Conservation (phyloP, 1,284 basidiomycete species). For the Ceratobasidium sp. region DNA sequence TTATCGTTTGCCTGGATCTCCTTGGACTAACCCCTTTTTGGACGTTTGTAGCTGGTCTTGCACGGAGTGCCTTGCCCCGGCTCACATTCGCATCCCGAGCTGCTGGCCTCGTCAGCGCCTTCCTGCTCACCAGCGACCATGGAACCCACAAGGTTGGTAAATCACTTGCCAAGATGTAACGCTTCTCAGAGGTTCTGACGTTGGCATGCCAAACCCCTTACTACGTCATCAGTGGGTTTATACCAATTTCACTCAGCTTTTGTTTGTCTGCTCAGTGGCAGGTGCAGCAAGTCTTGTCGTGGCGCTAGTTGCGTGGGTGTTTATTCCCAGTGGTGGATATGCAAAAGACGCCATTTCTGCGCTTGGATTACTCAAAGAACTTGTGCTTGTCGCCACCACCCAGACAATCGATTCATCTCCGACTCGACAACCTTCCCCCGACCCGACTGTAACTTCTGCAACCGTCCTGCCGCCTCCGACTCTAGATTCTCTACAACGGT, state of each 20-base stretch:
- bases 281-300: slow-evolving; percentile 21
- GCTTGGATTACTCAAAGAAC: slow-evolving; percentile 29
- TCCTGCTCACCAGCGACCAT: slow-evolving; percentile 55
- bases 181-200: background rate
- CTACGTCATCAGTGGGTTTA: slow-evolving; percentile 23
- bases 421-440: slow-evolving; percentile 21
- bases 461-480: background rate
- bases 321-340: slow-evolving; percentile 29
- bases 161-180: background rate
- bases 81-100: slow-evolving; percentile 58
- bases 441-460: slow-evolving; percentile 1
- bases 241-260: slow-evolving; percentile 21
- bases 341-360: slow-evolving; percentile 27
- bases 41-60: slow-evolving; percentile 52
- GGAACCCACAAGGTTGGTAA: slow-evolving; percentile 50
- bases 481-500: slow-evolving; percentile 46
- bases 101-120: slow-evolving; percentile 58
- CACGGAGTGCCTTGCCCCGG: slow-evolving; percentile 58
- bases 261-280: slow-evolving; percentile 31
- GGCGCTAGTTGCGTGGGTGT: slow-evolving; percentile 15
- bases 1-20: background rate
- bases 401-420: slow-evolving; percentile 15
- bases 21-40: background rate
- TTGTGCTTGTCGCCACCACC: slow-evolving; percentile 29
- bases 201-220: background rate